phyloP scores from a whole-genome alignment of 768 basidiomycete species.

The Tricholomella constricta region DNA sequence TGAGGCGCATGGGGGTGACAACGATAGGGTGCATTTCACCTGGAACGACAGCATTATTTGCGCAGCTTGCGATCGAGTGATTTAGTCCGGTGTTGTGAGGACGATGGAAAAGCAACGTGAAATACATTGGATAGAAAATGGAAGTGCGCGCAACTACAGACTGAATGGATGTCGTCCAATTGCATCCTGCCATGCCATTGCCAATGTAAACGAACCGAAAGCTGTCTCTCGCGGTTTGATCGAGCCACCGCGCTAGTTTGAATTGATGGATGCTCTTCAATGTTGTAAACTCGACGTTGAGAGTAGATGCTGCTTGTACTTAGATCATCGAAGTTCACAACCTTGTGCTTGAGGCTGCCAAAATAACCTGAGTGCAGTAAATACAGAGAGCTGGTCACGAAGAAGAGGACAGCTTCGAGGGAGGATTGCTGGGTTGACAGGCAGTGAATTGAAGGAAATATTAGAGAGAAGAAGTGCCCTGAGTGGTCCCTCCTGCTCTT shows the following conservation, averaged over 20 bases:
- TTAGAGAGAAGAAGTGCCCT: slow-evolving; percentile 12
- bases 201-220: slow-evolving; percentile 8
- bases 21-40: not conserved
- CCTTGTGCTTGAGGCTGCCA: slow-evolving; percentile 22
- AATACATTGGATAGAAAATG: too few relatives aligned
- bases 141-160: too few relatives aligned
- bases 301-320: slow-evolving; percentile 25
- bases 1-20: slow-evolving; percentile 21
- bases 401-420: slow-evolving; percentile 17
- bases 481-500: slow-evolving; percentile 19
- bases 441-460: slow-evolving; percentile 21
- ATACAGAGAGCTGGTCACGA: slow-evolving; percentile 6
- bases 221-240: not conserved
- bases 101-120: too few relatives aligned
- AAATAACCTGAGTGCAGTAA: slow-evolving; percentile 24
- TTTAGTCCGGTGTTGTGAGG: too few relatives aligned
- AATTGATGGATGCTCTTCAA: slow-evolving; percentile 12
- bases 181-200: not conserved
- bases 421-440: slow-evolving; percentile 23
- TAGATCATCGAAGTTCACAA: slow-evolving; percentile 28
- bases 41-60: not conserved
- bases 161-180: slow-evolving; percentile 1
- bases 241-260: slow-evolving; percentile 7
- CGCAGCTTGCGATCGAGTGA: too few relatives aligned
- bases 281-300: too few relatives aligned